These are phyloP conservation scores for Saccharomyces pastorianus DNA, from an alignment of 1,139 yeast genomes.

Conservation along the genomic window DNA sequence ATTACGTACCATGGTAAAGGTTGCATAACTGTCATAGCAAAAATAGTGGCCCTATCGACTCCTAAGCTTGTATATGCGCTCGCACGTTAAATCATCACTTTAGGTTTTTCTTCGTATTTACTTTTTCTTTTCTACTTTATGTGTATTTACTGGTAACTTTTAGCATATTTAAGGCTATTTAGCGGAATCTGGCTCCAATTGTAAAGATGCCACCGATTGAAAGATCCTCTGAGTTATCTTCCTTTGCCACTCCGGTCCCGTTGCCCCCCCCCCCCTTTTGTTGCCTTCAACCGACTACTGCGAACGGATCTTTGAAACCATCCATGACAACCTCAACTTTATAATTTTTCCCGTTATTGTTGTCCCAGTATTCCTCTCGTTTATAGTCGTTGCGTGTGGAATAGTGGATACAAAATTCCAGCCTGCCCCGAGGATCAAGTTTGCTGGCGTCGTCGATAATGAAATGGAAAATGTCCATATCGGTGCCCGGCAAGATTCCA, in stretches of 20 bases:
- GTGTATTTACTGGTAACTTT: neutral
- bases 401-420: conserved; percentile 30
- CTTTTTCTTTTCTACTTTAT: neutral
- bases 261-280: neutral
- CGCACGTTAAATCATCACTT: neutral
- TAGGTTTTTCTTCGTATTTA: neutral
- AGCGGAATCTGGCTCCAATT: neutral
- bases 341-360: conserved; percentile 27
- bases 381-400: conserved; percentile 20
- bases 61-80: neutral
- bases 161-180: neutral
- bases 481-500: conserved; percentile 25
- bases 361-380: conserved; percentile 29
- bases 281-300: neutral
- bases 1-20: neutral
- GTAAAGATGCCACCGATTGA: neutral
- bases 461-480: conserved; percentile 29
- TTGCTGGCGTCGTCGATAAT: conserved; percentile 22
- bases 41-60: neutral
- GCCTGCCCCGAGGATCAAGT: conserved; percentile 9
- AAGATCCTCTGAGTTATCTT: neutral
- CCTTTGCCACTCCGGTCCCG: neutral
- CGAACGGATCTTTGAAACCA: conserved; percentile 25
- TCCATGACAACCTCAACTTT: conserved; percentile 23
- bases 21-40: neutral